Evolutionary conservation across 208 protist species (phyloP).

Genomic region (Crithidia bombi): DNA sequence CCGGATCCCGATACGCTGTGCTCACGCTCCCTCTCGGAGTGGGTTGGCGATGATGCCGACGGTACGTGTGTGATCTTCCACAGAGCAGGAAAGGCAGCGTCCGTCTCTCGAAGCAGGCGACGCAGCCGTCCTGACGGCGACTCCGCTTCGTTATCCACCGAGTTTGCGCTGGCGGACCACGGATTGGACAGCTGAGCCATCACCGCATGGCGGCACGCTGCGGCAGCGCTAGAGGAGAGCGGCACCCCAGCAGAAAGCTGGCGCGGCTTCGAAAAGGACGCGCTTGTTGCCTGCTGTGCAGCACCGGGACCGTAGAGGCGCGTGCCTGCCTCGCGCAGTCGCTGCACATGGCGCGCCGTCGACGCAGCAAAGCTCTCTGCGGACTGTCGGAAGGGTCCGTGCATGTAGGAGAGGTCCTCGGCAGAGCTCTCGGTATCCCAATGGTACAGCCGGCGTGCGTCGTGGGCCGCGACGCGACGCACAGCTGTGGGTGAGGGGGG

Average conservation of each 20-base stretch:
- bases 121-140: constrained; percentile 19
- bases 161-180: neutral
- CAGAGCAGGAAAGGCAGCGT: constrained; percentile 14
- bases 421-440: constrained; percentile 24
- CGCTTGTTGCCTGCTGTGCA: neutral
- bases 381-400: constrained; percentile 25
- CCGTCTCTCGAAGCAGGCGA: constrained; percentile 15
- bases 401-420: constrained; percentile 29
- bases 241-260: neutral
- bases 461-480: neutral
- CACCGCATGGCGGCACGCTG: neutral
- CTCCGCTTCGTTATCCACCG: neutral
- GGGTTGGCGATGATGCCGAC: neutral
- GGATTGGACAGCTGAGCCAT: neutral
- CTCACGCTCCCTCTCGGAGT: neutral
- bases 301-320: constrained; percentile 13
- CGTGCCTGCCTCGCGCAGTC: constrained; percentile 13
- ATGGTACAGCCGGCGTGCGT: constrained; percentile 28
- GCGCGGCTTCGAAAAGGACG: neutral
- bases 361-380: constrained; percentile 24
- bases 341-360: constrained; percentile 27
- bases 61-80: constrained; percentile 1
- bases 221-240: neutral
- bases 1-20: neutral
- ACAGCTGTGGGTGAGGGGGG: too few species aligned